Base-by-base conservation (phyloP, 2,329 filamentous ascomycete genomes). In the Colletotrichum limetticola region DNA sequence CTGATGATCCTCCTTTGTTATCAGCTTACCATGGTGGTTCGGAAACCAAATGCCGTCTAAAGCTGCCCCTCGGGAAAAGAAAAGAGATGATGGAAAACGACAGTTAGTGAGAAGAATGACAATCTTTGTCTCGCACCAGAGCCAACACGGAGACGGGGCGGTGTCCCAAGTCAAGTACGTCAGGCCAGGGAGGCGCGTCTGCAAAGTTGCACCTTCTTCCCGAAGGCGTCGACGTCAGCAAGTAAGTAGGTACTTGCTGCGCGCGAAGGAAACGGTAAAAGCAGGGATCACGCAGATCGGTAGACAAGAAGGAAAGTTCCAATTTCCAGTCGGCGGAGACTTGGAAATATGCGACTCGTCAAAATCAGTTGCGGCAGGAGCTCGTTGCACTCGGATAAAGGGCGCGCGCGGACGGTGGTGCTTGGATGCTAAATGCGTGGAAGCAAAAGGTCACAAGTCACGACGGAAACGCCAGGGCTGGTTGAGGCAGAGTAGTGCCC, bases 21-120 rank as follows among this genome's bases (percentile, higher is more conserved):
- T 69, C 63, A 71, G 66, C 71, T 74, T 74, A 74, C 66, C 74
- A 75, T 75, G 59, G 64, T 63, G 67, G 30, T 74, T 49, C 59
- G 55, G 46, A 53, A 52, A 71, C 32, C 26, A 53, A 56, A 12
- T 53, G 62, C 57, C 28, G 35, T 22, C n/a, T 32, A 46, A 46
- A 14, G 32, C 70, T 63, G 66, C 19, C 52, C 58, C 49, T 55
- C 46, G 16, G 28, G 22, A 30, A 66, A 30, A 24, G 30, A 55
- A 58, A 53, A 30, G 30, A 57, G 55, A 63, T 22, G 71, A 49
- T 59, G 59, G 37, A 24, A 37, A 55, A 57, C 19, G 52, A 56
- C 61, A 63, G 60, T 73, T 73, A 73, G 71, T 66, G 60, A 65
- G 24, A 37, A 49, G 16, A 35, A 30, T 37, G 70, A 55, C 59